Base-by-base conservation (phyloP, 306 rosid genomes). In the Quercus rubra region DNA sequence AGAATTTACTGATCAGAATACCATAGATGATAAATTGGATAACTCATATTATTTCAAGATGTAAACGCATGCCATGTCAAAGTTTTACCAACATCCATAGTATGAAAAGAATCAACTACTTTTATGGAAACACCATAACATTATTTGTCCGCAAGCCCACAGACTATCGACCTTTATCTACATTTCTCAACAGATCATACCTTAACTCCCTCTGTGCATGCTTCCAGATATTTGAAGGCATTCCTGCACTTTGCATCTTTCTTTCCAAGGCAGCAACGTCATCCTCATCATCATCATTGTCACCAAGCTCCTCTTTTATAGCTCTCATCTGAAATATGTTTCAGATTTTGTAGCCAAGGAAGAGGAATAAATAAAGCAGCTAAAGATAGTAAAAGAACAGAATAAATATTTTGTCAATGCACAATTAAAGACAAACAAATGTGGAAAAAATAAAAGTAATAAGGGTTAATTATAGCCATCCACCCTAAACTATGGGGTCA, bases 291-390 rank as follows among this genome's bases (percentile, higher is more conserved):
- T 95, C 98, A 74, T 95, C 99, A 81, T 89, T 84, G 86, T 93
- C 99, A 63, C 99, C 99, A 74, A 95, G 99, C 91, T 95, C 99
- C 84, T 95, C 99, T 82, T 95, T 95, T 81, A 95, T 95, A 76
- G 99, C 99, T 83, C 97, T 91, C 97, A 95, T 95, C 99, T 95
- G 68, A 66, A 82, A 86, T 70, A 81, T 73, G 61, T 79, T 79
- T 80, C 43, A 68, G 73, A 84, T 59, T 27, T 13, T 84, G 61
- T 72, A 69, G 70, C 74, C 55, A 81, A 57, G 49, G 27, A 20
- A 81, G 15, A 83, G 25, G 46, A 72, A 74, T 18, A 55, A 61
- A 64, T 17, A 59, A 51, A 80, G 77, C 71, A 81, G 59, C 52
- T 17, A 63, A 74, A 79, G 56, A 27, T 28, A 30, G 31, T 35